Percentiles rank a stretch among this genome's conserved stretches.
Conservation (phyloP, 2,329 filamentous ascomycete species). For the Sordariomycetes sp. region DNA sequence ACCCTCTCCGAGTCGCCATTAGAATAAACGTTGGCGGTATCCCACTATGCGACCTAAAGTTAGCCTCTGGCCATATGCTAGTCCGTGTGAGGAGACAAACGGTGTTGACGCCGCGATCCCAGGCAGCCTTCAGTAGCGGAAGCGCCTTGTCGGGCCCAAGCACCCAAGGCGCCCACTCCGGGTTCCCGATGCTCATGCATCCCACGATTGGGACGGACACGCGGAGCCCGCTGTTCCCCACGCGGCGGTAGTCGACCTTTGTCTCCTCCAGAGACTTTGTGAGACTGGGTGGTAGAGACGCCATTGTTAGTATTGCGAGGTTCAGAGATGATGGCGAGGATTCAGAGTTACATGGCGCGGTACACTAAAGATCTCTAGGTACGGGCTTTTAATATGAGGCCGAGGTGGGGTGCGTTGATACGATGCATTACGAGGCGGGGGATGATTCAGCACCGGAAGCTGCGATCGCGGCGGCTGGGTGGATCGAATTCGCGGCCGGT, state of each 20-base stretch:
- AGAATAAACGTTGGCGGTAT: constrained; percentile 40
- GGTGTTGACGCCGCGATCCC: constrained; percentile 49
- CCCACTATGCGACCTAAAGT: constrained; percentile 17
- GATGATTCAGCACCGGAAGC: too few species aligned
- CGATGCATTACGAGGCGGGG: too few species aligned
- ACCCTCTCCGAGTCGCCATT: constrained; percentile 40
- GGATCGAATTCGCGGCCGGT: too few species aligned
- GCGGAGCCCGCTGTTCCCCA: constrained; percentile 50
- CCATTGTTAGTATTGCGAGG: background rate
- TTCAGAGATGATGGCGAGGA: background rate
- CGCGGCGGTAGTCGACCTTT: constrained; percentile 32
- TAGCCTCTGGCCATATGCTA: background rate
- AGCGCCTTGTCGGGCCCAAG: constrained; percentile 43
- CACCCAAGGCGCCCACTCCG: constrained; percentile 37
- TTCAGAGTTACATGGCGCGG: background rate
- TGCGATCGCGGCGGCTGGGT: too few species aligned
- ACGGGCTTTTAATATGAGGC: too few species aligned
- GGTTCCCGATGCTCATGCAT: constrained; percentile 46
- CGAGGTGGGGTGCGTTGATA: too few species aligned
- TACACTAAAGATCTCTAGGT: too few species aligned
- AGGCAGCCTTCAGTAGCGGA: constrained; percentile 48
- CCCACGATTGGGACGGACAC: constrained; percentile 52
- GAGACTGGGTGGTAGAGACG: constrained; percentile 5
- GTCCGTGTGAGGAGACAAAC: constrained; percentile 8
- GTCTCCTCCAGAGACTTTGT: constrained; percentile 16